A percentile compares a stretch with the other conserved stretches of the same genome.
phyloP scores from a whole-genome alignment of 345 rosid genomes.

The Gossypium bickii region DNA sequence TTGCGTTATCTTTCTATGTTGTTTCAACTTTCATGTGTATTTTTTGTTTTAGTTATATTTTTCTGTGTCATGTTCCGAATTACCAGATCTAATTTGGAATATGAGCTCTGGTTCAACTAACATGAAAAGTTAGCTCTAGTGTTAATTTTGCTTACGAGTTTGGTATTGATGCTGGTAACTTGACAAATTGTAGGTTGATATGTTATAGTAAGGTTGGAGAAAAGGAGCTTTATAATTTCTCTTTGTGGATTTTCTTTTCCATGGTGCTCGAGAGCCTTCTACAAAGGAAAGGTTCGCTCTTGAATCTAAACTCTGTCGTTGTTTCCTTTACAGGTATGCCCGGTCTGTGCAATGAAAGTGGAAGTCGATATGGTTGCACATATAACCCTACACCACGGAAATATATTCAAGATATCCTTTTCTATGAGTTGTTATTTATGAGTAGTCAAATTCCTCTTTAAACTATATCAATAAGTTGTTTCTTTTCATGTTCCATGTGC shows the following conservation, averaged over 20 bases:
- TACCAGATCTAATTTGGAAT: background rate
- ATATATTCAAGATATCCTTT: conserved; percentile 93
- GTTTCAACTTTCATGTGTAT: too few species aligned
- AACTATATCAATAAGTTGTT: background rate
- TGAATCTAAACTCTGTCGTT: conserved; percentile 7
- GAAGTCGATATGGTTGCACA: conserved; percentile 95
- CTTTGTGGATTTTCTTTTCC: background rate
- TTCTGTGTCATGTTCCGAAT: too few species aligned
- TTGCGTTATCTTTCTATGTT: too few species aligned
- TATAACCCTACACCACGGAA: conserved; percentile 90
- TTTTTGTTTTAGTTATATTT: too few species aligned
- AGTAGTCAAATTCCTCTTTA: background rate
- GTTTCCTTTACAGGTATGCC: conserved; percentile 68
- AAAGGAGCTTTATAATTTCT: background rate
- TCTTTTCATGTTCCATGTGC: background rate
- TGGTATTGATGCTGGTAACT: background rate
- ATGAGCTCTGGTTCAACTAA: background rate
- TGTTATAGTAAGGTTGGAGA: background rate
- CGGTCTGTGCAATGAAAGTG: conserved; percentile 81
- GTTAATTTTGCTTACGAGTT: background rate
- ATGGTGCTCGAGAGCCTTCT: background rate
- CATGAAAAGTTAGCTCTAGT: background rate
- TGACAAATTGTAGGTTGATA: background rate
- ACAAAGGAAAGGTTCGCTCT: background rate
- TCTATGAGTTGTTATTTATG: conserved; percentile 6